These are phyloP conservation scores for Penicillium sp. DNA, from an alignment of 2,329 filamentous ascomycete species.

Conservation along the genomic window DNA sequence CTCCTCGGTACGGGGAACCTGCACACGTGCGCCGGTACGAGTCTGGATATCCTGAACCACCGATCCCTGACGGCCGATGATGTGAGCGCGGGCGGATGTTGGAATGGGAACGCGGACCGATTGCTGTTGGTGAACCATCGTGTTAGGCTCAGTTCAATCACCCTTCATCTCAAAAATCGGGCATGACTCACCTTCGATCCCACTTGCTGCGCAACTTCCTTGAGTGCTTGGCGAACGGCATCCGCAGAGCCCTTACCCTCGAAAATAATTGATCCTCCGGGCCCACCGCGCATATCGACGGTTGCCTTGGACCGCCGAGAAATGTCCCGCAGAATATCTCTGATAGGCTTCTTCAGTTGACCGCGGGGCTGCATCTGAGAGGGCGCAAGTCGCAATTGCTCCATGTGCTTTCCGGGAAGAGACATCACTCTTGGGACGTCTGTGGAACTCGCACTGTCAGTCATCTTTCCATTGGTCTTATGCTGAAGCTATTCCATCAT, in stretches of 20 bases:
- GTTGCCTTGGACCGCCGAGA: conserved; percentile 86
- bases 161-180: background rate
- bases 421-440: conserved; percentile 55
- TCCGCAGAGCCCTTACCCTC: conserved; percentile 79
- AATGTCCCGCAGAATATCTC: conserved; percentile 82
- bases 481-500: background rate
- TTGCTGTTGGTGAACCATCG: conserved; percentile 42
- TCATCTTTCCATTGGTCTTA: background rate
- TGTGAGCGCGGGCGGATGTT: conserved; percentile 73
- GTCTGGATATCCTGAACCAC: conserved; percentile 87
- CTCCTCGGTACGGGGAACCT: conserved; percentile 76
- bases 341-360: conserved; percentile 77
- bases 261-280: conserved; percentile 69
- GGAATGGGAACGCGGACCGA: conserved; percentile 73
- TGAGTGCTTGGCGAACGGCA: conserved; percentile 78
- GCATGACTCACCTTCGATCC: conserved; percentile 64
- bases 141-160: conserved; percentile 3
- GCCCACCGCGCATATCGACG: conserved; percentile 69
- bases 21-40: conserved; percentile 81
- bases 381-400: conserved; percentile 67
- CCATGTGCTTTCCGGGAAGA: conserved; percentile 76
- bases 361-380: conserved; percentile 68
- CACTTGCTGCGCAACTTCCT: conserved; percentile 81
- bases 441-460: background rate
- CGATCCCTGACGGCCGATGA: conserved; percentile 87